phyloP scores from a whole-genome alignment of 2,329 filamentous ascomycete species.

The Fusarium cyanostomum region DNA sequence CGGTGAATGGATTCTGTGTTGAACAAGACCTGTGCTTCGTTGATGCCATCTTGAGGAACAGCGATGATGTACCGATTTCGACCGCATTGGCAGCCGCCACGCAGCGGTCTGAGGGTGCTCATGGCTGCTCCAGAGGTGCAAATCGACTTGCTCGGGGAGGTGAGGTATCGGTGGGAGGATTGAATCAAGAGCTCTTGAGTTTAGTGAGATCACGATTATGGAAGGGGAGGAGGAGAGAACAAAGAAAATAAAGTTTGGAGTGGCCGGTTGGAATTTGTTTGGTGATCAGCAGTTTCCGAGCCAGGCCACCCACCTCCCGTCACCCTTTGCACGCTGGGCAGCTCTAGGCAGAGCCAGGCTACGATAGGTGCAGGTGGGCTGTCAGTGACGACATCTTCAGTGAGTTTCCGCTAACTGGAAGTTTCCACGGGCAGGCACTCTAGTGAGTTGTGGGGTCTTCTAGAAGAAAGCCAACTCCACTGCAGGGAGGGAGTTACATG shows the following conservation, averaged over 20 bases:
- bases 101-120: slow-evolving; percentile 65
- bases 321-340: slow-evolving; percentile 5
- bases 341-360: slow-evolving; percentile 2
- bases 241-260: slow-evolving; percentile 14
- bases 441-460: slow-evolving; percentile 39
- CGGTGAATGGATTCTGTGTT: slow-evolving; percentile 75
- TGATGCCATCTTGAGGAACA: slow-evolving; percentile 67
- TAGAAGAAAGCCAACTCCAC: slow-evolving; percentile 30
- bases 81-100: slow-evolving; percentile 85
- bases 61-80: slow-evolving; percentile 83
- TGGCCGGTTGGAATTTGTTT: slow-evolving; percentile 25
- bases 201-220: not conserved
- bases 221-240: not conserved
- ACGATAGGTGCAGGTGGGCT: slow-evolving; percentile 25
- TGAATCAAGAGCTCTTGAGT: not conserved
- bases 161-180: not conserved
- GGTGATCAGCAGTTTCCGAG: slow-evolving; percentile 21
- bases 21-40: slow-evolving; percentile 76
- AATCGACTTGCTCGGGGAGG: not conserved
- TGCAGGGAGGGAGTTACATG: too few species aligned
- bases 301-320: slow-evolving; percentile 5
- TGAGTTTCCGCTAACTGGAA: slow-evolving; percentile 29
- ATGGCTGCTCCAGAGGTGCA: slow-evolving; percentile 47
- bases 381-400: slow-evolving; percentile 37
- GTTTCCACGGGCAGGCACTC: slow-evolving; percentile 33